Evolutionary conservation across 129 eudicot species (phyloP).

Genomic region (Silybum marianum): DNA sequence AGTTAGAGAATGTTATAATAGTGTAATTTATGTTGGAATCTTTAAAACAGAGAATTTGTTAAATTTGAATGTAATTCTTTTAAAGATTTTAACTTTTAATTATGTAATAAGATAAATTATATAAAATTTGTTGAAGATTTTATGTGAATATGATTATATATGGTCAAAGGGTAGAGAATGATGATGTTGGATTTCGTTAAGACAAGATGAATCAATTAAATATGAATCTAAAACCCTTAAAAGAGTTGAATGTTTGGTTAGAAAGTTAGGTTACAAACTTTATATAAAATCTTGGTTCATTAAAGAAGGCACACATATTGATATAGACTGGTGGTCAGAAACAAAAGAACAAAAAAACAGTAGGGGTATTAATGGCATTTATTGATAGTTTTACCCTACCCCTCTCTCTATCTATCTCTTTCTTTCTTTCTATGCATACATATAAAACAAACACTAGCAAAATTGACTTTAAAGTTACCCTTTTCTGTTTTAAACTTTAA

Average conservation of each 20-base stretch:
- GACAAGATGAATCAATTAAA: neutral
- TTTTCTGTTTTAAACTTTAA: conserved; percentile 2
- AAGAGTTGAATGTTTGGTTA: conserved; percentile 26
- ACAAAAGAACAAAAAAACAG: conserved; percentile 22
- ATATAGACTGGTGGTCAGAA: conserved; percentile 36
- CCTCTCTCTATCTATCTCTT: neutral
- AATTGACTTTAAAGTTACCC: conserved; percentile 38
- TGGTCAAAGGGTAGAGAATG: too few relatives aligned
- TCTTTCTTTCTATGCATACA: too few relatives aligned
- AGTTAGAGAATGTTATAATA: too few relatives aligned
- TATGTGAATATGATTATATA: too few relatives aligned
- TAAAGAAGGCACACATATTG: conserved; percentile 39
- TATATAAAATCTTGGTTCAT: conserved; percentile 28
- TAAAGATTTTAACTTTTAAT: too few relatives aligned
- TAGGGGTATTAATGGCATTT: conserved; percentile 35
- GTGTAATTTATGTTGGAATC: too few relatives aligned
- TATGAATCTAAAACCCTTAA: neutral
- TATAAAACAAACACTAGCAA: conserved; percentile 4
- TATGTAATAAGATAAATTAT: too few relatives aligned
- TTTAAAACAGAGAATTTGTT: too few relatives aligned
- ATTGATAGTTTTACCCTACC: conserved; percentile 17
- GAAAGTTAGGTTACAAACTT: conserved; percentile 33
- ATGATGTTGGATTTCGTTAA: neutral
- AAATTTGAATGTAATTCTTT: too few relatives aligned
- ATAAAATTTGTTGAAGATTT: too few relatives aligned